phyloP scores from a whole-genome alignment of 257 asterid species.

The Nicotiana benthamiana region DNA sequence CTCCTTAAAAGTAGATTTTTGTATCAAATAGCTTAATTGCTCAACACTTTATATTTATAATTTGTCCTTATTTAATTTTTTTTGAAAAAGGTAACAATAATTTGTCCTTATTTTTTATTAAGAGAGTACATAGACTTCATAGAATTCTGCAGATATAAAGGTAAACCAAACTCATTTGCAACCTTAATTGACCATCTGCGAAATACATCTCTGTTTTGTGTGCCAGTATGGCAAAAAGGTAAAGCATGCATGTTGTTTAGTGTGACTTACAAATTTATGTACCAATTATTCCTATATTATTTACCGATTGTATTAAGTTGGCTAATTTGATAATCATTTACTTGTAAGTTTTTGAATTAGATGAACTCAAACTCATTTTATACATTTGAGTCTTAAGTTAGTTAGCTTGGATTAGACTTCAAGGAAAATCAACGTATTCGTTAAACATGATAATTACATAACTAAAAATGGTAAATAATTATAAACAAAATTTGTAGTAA shows the following conservation, averaged over 20 bases:
- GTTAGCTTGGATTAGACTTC: background rate
- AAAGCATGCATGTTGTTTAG: background rate
- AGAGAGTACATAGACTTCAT: too few species aligned
- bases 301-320: background rate
- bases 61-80: too few species aligned
- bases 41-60: too few species aligned
- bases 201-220: background rate
- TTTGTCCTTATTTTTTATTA: too few species aligned
- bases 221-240: background rate
- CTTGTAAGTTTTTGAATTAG: background rate
- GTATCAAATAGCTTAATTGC: too few species aligned
- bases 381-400: background rate
- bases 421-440: too few species aligned
- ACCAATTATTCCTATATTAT: background rate
- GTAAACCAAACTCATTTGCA: background rate
- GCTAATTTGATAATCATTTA: background rate
- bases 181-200: background rate
- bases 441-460: too few species aligned
- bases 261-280: background rate
- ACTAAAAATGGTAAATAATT: too few species aligned
- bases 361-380: background rate
- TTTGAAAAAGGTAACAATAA: too few species aligned
- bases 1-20: too few species aligned
- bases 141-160: too few species aligned
- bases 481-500: too few species aligned